A percentile compares a stretch with the other conserved stretches of the same genome.
Evolutionary conservation across 192 early-diverging fungal genomes (phyloP).

Genomic region (Entomortierella beljakovae): DNA sequence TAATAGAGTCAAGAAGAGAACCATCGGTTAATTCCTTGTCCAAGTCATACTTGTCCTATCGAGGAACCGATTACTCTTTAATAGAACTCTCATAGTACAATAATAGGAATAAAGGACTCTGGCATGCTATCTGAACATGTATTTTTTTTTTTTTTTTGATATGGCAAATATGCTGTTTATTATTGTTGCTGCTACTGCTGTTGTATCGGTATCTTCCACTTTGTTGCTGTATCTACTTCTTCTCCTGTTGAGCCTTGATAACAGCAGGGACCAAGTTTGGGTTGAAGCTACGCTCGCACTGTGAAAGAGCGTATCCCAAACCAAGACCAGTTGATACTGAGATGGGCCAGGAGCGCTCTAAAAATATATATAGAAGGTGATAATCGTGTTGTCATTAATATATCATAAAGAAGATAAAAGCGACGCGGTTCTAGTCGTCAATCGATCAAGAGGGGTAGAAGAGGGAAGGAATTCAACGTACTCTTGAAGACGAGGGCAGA

Average conservation of each 20-base stretch:
- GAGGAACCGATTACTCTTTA: too few species aligned
- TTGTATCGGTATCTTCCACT: neutral
- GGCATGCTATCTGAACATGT: too few species aligned
- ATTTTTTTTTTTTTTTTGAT: too few species aligned
- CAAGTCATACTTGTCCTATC: too few species aligned
- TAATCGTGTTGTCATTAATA: neutral
- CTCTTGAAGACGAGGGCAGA: conserved; percentile 89
- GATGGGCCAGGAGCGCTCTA: conserved; percentile 89
- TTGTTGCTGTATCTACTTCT: conserved; percentile 21
- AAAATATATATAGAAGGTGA: conserved; percentile 7
- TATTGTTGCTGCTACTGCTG: neutral
- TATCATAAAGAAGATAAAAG: neutral
- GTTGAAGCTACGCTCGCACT: conserved; percentile 77
- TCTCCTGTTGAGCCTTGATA: conserved; percentile 57
- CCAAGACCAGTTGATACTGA: conserved; percentile 85
- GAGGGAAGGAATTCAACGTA: conserved; percentile 52
- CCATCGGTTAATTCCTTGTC: too few species aligned
- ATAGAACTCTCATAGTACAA: too few species aligned
- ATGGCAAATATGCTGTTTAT: neutral
- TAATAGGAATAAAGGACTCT: too few species aligned
- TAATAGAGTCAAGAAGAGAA: too few species aligned
- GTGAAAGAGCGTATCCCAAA: conserved; percentile 83
- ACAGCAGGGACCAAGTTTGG: conserved; percentile 63
- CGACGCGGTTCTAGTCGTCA: neutral
- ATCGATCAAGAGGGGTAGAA: neutral